These are phyloP conservation scores for Yamadazyma triangularis DNA, from an alignment of 1,139 yeast species.

Conservation along the genomic window DNA sequence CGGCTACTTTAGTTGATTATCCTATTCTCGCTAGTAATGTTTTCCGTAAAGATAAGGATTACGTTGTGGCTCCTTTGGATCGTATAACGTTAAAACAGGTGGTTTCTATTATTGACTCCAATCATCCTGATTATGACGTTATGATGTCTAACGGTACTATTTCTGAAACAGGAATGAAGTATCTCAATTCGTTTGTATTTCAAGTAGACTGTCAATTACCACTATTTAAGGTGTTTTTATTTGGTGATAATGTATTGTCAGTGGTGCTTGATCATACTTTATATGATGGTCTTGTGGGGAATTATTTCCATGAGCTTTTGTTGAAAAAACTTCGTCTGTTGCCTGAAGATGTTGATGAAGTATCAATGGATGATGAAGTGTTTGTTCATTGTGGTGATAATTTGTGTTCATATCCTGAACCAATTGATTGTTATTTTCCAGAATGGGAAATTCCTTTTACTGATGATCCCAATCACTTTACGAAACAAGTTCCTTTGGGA, in stretches of 20 bases:
- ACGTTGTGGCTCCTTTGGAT: conserved; percentile 21
- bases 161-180: conserved; percentile 26
- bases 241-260: conserved; percentile 21
- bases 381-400: too few species aligned
- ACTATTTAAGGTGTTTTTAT: conserved; percentile 26
- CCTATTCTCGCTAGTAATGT: conserved; percentile 33
- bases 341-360: conserved; percentile 2
- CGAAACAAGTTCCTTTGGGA: conserved; percentile 20
- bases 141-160: conserved; percentile 17
- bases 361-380: conserved; percentile 7
- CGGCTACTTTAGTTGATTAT: conserved; percentile 31
- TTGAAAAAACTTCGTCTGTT: conserved; percentile 16
- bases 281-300: conserved; percentile 41
- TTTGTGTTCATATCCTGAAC: conserved; percentile 30
- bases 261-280: conserved; percentile 38
- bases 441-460: conserved; percentile 22
- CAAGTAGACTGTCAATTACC: conserved; percentile 23
- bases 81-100: conserved; percentile 21
- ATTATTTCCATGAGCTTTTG: conserved; percentile 34
- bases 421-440: conserved; percentile 26
- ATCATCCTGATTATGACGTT: too few species aligned
- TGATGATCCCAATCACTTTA: conserved; percentile 20
- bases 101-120: conserved; percentile 5
- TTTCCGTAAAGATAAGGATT: conserved; percentile 10
- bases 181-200: conserved; percentile 19